Percentiles rank a stretch among this genome's conserved stretches.
These are phyloP conservation scores for Cucumis sativus DNA, from an alignment of 306 rosid genomes.

Conservation along the genomic window DNA sequence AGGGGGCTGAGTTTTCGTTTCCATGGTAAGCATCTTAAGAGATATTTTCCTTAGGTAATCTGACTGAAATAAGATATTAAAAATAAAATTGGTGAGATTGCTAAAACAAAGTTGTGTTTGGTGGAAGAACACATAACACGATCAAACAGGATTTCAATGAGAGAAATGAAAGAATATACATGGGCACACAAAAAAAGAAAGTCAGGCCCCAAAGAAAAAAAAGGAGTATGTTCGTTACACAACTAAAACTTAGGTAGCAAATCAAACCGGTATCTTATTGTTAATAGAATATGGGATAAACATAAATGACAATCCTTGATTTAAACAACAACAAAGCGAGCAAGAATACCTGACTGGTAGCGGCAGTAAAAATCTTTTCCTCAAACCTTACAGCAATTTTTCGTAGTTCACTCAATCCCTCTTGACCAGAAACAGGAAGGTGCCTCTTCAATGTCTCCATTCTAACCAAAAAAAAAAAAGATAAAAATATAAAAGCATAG, in stretches of 20 bases:
- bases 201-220: too few relatives aligned
- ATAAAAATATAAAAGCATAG: neutral
- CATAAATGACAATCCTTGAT: neutral
- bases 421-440: slow-evolving; percentile 46
- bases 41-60: slow-evolving; percentile 29
- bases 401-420: slow-evolving; percentile 42
- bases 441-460: slow-evolving; percentile 60
- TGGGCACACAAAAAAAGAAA: too few relatives aligned
- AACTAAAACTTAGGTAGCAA: too few relatives aligned
- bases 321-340: neutral
- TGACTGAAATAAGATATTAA: slow-evolving; percentile 3
- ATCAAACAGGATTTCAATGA: neutral
- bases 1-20: slow-evolving; percentile 43
- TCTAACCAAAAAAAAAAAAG: slow-evolving; percentile 13
- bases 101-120: neutral
- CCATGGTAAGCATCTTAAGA: slow-evolving; percentile 47
- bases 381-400: slow-evolving; percentile 70
- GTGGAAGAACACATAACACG: neutral
- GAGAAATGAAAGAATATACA: too few relatives aligned
- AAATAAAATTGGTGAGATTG: neutral
- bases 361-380: slow-evolving; percentile 51
- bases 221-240: too few relatives aligned
- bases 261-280: neutral
- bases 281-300: neutral
- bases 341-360: slow-evolving; percentile 49